phyloP scores from a whole-genome alignment of 352 stramenopile genomes.

The Globisporangium viniferum region DNA sequence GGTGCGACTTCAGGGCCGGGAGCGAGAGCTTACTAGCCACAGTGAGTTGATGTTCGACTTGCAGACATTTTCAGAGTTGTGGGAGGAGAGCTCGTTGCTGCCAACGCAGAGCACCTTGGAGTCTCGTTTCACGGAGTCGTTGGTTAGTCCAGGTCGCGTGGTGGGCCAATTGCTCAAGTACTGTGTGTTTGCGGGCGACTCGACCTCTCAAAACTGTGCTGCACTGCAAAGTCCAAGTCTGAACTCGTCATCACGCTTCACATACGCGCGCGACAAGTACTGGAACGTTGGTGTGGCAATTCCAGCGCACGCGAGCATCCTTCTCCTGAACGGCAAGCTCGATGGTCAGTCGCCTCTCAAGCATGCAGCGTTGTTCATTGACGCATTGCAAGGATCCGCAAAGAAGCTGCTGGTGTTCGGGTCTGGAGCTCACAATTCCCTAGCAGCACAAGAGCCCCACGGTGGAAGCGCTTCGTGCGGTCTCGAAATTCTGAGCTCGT shows the following conservation, averaged over 20 bases:
- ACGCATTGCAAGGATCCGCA: neutral
- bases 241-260: neutral
- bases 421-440: neutral
- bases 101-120: constrained; percentile 36
- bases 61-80: constrained; percentile 72
- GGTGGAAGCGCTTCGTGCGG: neutral
- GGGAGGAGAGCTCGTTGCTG: constrained; percentile 36
- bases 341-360: constrained; percentile 13
- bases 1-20: constrained; percentile 18
- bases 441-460: neutral
- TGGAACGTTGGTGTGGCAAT: constrained; percentile 26
- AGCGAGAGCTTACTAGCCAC: neutral
- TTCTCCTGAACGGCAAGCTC: constrained; percentile 21
- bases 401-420: constrained; percentile 9
- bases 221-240: neutral
- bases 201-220: constrained; percentile 4
- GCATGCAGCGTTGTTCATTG: neutral
- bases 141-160: constrained; percentile 37
- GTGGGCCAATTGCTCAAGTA: constrained; percentile 45
- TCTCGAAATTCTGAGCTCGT: constrained; percentile 7
- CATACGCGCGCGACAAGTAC: constrained; percentile 27
- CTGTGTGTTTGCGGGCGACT: constrained; percentile 45
- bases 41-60: constrained; percentile 39
- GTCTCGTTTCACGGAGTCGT: constrained; percentile 34
- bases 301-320: constrained; percentile 14